Evolutionary conservation across 257 asterid species (phyloP), one percentile per base, ranked within the genome.

Genomic region (Cynanchum wilfordii): DNA sequence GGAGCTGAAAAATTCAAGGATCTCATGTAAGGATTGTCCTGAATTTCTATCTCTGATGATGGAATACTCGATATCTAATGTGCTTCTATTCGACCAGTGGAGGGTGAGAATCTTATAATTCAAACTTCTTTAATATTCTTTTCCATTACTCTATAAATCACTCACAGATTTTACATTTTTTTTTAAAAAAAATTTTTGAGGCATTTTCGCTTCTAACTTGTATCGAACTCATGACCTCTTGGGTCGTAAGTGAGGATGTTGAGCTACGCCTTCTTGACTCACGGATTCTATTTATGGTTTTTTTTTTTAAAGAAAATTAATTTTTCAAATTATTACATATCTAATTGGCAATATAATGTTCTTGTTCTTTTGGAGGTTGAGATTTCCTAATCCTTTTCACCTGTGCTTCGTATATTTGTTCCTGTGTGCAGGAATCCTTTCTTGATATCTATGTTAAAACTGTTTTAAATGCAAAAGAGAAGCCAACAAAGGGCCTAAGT

Each of bases 381-480:
- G 52, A 65, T 59, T 51, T 73, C 33, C 3, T 33, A 65, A 42
- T 66, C 47, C 64, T 49, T 72, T 25, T 50, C 25, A 11, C 50
- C 54, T 60, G n/a, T 71, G 59, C 69, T 73, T 77, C 79, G 44
- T 79, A 68, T 72, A 73, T 79, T 76, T 80, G 62, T 76, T 62
- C 76, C 75, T 78, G 59, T 66, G 62, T 74, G 72, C 96, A 95
- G 99, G 88, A 84, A 79, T 70, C 76, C 38, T 90, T 87, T 80
- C 91, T 95, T 76, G 99, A 95, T 52, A 65, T 92, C 77, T 95
- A 90, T 84, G 93, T 87, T 59, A 85, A 83, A 70, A 76, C 92
- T 29, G 86, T 91, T 86, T 84, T 95, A 77, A 95, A 90, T 86
- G 95, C 99, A 38, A 95, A 73, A 71, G 98, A 92, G 71, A 95